These are phyloP conservation scores for Tardiomyces blankii DNA, from an alignment of 1,139 yeast species.

Conservation along the genomic window DNA sequence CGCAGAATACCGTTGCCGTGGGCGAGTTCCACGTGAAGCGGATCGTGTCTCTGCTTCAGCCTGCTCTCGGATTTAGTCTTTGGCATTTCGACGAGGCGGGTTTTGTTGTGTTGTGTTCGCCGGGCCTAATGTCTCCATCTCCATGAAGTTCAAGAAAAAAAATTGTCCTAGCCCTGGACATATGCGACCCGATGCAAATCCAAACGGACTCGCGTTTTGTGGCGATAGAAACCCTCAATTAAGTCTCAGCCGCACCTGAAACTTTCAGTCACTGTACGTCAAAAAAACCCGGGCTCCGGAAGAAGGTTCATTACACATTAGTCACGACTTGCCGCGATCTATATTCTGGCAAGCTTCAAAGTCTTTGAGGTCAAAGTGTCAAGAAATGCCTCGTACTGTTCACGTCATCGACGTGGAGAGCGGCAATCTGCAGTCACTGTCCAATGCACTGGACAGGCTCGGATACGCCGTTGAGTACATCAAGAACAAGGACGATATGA, in stretches of 20 bases:
- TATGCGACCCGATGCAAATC: too few species aligned
- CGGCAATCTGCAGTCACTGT: constrained; percentile 82
- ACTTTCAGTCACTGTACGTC: too few species aligned
- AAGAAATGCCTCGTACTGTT: constrained; percentile 28
- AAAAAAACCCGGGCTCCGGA: too few species aligned
- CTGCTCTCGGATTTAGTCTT: constrained; percentile 15
- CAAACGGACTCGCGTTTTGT: too few species aligned
- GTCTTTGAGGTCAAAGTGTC: too few species aligned
- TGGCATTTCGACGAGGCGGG: constrained; percentile 19
- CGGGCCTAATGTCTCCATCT: background rate
- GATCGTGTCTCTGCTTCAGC: constrained; percentile 48
- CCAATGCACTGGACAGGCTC: constrained; percentile 69
- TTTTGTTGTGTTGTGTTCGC: background rate
- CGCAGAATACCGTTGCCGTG: constrained; percentile 63
- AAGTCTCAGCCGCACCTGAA: too few species aligned
- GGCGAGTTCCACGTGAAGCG: constrained; percentile 65
- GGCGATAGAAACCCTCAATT: too few species aligned
- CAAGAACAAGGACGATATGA: constrained; percentile 21
- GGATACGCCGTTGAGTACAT: constrained; percentile 48
- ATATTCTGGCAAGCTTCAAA: too few species aligned
- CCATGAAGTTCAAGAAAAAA: background rate
- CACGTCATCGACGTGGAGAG: constrained; percentile 90
- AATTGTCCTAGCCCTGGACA: too few species aligned
- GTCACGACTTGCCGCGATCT: too few species aligned
- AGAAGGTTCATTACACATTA: too few species aligned